A percentile compares a stretch with the other conserved stretches of the same genome.
These are phyloP conservation scores for Kodamaea neixiangensis DNA, from an alignment of 805 yeast species.

Conservation along the genomic window DNA sequence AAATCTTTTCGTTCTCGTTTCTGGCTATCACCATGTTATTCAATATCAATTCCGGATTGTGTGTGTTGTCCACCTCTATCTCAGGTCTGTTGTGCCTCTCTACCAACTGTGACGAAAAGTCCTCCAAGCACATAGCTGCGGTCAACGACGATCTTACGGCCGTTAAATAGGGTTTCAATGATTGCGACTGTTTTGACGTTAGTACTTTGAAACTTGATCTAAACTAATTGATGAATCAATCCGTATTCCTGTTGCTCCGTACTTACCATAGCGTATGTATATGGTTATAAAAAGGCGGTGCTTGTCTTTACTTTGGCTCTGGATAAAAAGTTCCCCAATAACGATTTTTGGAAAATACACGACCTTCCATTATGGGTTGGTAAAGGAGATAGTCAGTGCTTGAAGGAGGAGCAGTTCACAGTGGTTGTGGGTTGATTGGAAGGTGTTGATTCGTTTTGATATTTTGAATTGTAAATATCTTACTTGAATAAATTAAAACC, in stretches of 20 bases:
- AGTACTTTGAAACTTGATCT: slow-evolving; percentile 9
- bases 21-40: slow-evolving; percentile 90
- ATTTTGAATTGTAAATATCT: too few relatives aligned
- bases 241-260: not conserved
- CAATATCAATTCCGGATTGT: slow-evolving; percentile 77
- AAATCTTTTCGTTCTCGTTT: slow-evolving; percentile 88
- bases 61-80: slow-evolving; percentile 75
- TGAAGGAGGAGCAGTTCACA: not conserved
- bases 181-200: slow-evolving; percentile 67
- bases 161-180: slow-evolving; percentile 89
- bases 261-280: not conserved
- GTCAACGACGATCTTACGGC: slow-evolving; percentile 93
- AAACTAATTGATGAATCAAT: not conserved
- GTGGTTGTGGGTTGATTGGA: not conserved
- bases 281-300: not conserved
- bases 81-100: slow-evolving; percentile 98
- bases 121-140: slow-evolving; percentile 89
- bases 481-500: too few relatives aligned
- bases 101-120: slow-evolving; percentile 91
- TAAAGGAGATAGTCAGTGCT: too few relatives aligned
- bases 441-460: not conserved
- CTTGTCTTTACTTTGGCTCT: not conserved
- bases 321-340: not conserved
- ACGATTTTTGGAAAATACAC: not conserved
- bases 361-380: not conserved